Evolutionary conservation across 1,139 yeast genomes (phyloP).

Genomic region (Saccharomyces hybrid): DNA sequence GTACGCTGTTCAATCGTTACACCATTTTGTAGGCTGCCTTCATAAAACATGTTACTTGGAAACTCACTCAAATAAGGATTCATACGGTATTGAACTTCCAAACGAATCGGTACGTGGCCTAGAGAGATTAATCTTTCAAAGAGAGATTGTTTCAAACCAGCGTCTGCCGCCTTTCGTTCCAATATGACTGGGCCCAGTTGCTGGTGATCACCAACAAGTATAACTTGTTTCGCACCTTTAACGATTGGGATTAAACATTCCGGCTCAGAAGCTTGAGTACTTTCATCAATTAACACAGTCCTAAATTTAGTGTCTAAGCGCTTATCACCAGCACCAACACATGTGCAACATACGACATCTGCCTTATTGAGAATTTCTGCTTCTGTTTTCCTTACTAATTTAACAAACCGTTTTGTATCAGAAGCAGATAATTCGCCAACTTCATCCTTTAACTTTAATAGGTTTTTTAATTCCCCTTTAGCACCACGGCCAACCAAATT

Average conservation of each 20-base stretch:
- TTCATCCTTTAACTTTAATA: constrained; percentile 51
- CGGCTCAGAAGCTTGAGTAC: constrained; percentile 92
- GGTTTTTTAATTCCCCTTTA: constrained; percentile 50
- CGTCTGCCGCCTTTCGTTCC: constrained; percentile 72
- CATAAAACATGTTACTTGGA: constrained; percentile 88
- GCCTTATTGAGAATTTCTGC: constrained; percentile 45
- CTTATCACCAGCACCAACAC: constrained; percentile 84
- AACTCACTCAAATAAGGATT: constrained; percentile 83
- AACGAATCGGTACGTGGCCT: constrained; percentile 78
- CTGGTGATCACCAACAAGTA: constrained; percentile 91
- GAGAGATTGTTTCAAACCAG: constrained; percentile 77
- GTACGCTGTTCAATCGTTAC: constrained; percentile 69
- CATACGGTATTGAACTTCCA: constrained; percentile 94
- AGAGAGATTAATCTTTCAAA: constrained; percentile 80
- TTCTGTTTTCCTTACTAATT: constrained; percentile 44
- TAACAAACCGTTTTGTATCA: constrained; percentile 44
- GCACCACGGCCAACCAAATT: constrained; percentile 41
- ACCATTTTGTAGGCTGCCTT: constrained; percentile 87
- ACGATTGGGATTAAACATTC: constrained; percentile 84
- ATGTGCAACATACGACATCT: constrained; percentile 83
- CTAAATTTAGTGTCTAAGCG: constrained; percentile 55
- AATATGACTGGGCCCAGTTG: constrained; percentile 89
- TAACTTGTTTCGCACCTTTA: constrained; percentile 82
- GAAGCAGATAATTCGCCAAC: constrained; percentile 60
- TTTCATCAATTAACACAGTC: constrained; percentile 82